Percentiles rank a stretch among this genome's conserved stretches.
These are phyloP conservation scores for Coccomyxa sp. DNA, from an alignment of 139 green algal genomes.

Conservation along the genomic window DNA sequence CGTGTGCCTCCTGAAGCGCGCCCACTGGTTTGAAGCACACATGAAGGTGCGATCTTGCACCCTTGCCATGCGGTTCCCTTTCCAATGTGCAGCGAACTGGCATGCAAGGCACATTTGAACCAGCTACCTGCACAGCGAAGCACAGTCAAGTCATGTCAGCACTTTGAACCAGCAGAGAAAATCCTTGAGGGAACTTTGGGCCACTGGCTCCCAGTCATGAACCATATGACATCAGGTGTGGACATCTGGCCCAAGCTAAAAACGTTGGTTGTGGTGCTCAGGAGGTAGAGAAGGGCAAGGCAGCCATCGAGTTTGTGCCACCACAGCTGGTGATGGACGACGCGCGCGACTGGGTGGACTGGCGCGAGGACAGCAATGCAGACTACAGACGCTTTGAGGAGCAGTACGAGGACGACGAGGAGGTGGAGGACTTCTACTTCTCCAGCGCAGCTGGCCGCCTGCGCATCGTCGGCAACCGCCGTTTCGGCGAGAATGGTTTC, in stretches of 20 bases:
- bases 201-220: too few relatives aligned
- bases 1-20: constrained; percentile 73
- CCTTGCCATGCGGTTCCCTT: background rate
- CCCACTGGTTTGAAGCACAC: constrained; percentile 71
- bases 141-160: background rate
- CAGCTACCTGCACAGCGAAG: background rate
- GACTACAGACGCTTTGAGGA: constrained; percentile 52
- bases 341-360: constrained; percentile 2
- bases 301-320: constrained; percentile 23
- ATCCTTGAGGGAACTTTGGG: too few relatives aligned
- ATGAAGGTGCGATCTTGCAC: constrained; percentile 26
- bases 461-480: constrained; percentile 74
- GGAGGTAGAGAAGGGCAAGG: constrained; percentile 32
- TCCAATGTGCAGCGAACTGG: background rate
- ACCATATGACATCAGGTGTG: too few relatives aligned
- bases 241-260: too few relatives aligned
- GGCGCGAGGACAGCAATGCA: background rate
- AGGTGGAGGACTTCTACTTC: constrained; percentile 73
- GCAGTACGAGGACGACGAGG: constrained; percentile 62
- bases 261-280: constrained; percentile 4
- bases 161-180: background rate
- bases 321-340: background rate
- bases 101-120: background rate
- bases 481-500: constrained; percentile 58
- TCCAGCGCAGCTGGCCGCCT: constrained; percentile 52